Evolutionary conservation across 495 filamentous ascomycete species (phyloP), one percentile per base, ranked within the genome.

Genomic region (Daldinia vernicosa): DNA sequence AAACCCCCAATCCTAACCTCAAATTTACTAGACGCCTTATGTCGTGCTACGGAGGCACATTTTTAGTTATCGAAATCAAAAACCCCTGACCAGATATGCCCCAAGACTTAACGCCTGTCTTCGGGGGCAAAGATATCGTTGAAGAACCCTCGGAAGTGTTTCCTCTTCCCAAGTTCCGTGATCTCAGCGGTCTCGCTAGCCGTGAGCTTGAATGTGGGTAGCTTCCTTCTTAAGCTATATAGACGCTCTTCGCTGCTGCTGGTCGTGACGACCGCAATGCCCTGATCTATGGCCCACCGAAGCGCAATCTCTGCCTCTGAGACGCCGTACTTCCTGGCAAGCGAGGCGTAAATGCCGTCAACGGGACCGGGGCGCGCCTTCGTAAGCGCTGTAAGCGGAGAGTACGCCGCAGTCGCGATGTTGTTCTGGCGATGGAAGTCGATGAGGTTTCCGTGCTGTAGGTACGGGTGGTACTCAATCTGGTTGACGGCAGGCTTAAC

Each of bases 391-490:
- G 86, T 87, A 37, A 97, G 81, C 5, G 92, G 88, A 0, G 79
- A 85, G 77, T 95, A 97, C 32, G 90, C 91, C 4, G 84, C 80
- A 0, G 89, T 86, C 6, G 89, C 89, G 72, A 97, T 95, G 22
- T 82, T 81, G 63, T 93, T 83, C 75, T 87, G 79, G 71, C 87
- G 84, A 63, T 91, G 89, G 78, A 86, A 92, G 5, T 80, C 77
- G 5, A 96, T 40, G 15, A 97, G 83, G n/a, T 80, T 78, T 3
- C 81, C 81, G 76, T 90, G 93, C 78, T 97, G 94, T 37, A 97
- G 84, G 77, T 97, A 97, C 0, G 93, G 91, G 74, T 97, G 92
- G 73, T 87, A 95, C 79, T 97, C 93, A 67, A 97, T 92, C 83
- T 97, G 93, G 79, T 97, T 97, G 72, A 93, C 85, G 1, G 83